Evolutionary conservation across 2,329 filamentous ascomycete species (phyloP).

Genomic region (Chalara sp.): DNA sequence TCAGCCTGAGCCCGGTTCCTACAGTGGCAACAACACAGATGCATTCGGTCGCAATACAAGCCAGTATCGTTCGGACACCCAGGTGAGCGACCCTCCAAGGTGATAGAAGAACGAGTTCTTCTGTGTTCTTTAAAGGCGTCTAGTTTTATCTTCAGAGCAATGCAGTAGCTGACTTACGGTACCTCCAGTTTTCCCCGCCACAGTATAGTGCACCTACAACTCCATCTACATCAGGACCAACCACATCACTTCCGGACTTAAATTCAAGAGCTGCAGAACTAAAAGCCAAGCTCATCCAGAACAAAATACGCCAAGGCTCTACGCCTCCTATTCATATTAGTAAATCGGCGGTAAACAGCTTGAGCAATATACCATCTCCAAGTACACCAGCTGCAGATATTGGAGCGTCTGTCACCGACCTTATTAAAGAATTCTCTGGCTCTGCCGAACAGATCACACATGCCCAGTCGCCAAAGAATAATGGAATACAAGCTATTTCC

Average conservation of each 20-base stretch:
- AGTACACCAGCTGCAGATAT: slow-evolving; percentile 8
- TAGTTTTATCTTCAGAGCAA: too few relatives aligned
- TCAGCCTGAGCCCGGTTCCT: too few relatives aligned
- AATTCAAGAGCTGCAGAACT: slow-evolving; percentile 25
- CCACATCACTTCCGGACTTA: slow-evolving; percentile 16
- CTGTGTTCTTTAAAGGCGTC: too few relatives aligned
- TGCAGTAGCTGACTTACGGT: too few relatives aligned
- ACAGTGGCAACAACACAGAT: too few relatives aligned
- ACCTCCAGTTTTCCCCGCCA: too few relatives aligned
- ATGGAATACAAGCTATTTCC: slow-evolving; percentile 3
- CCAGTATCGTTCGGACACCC: too few relatives aligned
- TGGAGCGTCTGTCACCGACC: slow-evolving; percentile 15
- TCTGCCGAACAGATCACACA: slow-evolving; percentile 15
- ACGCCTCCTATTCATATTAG: slow-evolving; percentile 12
- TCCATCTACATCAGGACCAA: slow-evolving; percentile 6
- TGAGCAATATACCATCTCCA: slow-evolving; percentile 5
- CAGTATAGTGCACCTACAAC: slow-evolving; percentile 4
- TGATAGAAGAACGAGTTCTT: too few relatives aligned
- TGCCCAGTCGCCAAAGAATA: not conserved
- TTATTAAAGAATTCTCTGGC: slow-evolving; percentile 22
- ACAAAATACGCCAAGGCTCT: slow-evolving; percentile 15
- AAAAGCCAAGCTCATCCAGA: slow-evolving; percentile 24
- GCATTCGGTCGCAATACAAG: too few relatives aligned
- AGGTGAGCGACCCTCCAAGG: too few relatives aligned
- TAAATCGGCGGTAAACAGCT: slow-evolving; percentile 1